These are phyloP conservation scores for Nicotiana obtusifolia DNA, from an alignment of 257 asterid genomes.

Conservation along the genomic window DNA sequence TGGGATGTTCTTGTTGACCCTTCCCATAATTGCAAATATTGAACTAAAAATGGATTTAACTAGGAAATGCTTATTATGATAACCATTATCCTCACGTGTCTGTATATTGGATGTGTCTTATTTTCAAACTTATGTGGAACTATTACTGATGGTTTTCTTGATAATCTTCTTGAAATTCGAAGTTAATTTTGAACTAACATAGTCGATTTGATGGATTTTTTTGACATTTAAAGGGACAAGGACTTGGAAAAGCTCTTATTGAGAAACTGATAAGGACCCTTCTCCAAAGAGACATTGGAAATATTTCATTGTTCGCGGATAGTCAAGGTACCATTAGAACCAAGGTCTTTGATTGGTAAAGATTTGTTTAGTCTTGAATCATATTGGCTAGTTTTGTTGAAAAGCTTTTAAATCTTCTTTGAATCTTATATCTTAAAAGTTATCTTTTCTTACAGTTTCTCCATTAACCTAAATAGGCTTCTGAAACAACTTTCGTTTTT, in stretches of 20 bases:
- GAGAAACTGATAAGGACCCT: constrained; percentile 84
- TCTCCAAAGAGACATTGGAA: constrained; percentile 84
- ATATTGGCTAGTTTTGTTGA: not conserved
- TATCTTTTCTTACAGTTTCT: not conserved
- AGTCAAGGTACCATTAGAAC: constrained; percentile 55
- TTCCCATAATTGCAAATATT: constrained; percentile 1
- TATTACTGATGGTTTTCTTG: not conserved
- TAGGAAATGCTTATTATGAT: not conserved
- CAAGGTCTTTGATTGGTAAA: not conserved
- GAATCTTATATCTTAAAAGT: not conserved
- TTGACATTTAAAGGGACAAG: constrained; percentile 65
- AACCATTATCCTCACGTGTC: not conserved
- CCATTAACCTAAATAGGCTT: not conserved
- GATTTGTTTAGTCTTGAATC: not conserved
- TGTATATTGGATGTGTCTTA: not conserved
- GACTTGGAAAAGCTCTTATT: constrained; percentile 83
- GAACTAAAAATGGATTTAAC: not conserved
- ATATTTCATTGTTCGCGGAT: constrained; percentile 88
- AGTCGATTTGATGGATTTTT: not conserved
- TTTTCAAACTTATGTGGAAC: not conserved
- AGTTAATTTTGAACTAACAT: not conserved
- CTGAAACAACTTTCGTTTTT: not conserved
- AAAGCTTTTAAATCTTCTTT: not conserved
- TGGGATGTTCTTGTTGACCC: constrained; percentile 99
- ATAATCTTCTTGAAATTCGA: not conserved